Conservation (phyloP, 805 yeast species). For the Barnettozyma pratensis region DNA sequence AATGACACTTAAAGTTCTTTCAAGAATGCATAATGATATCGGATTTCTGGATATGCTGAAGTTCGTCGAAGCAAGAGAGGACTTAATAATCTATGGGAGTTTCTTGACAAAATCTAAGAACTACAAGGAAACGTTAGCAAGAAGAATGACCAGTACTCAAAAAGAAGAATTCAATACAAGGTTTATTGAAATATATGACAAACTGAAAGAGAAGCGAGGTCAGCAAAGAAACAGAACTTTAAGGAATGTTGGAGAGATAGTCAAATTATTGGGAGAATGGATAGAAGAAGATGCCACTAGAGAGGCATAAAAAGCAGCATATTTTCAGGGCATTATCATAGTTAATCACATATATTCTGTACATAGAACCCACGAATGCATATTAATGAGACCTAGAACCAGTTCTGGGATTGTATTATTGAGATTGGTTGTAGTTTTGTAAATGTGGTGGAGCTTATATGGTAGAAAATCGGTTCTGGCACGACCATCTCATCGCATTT, state of each 20-base stretch:
- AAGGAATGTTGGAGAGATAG: not conserved
- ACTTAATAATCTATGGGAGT: not conserved
- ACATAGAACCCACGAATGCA: not conserved
- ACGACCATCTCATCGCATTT: too few relatives aligned
- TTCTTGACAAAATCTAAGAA: not conserved
- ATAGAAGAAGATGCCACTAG: not conserved
- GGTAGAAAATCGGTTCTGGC: too few relatives aligned
- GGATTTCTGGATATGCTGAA: not conserved
- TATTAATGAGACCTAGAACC: not conserved
- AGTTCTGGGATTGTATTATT: not conserved
- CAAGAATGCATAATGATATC: not conserved
- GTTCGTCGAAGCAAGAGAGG: not conserved
- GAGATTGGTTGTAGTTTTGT: too few relatives aligned
- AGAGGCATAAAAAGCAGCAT: not conserved
- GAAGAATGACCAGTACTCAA: not conserved
- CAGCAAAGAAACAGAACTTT: not conserved
- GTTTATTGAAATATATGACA: not conserved
- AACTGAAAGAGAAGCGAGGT: not conserved
- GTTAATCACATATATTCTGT: not conserved
- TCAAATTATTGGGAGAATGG: constrained; percentile 1
- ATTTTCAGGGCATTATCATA: too few relatives aligned
- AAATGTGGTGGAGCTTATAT: too few relatives aligned
- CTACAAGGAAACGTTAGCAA: not conserved
- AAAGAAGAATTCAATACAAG: not conserved
- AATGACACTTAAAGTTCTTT: constrained; percentile 2